Percentiles rank a stretch among this genome's conserved stretches.
These are phyloP conservation scores for Aspergillus cavernicola DNA, from an alignment of 495 filamentous ascomycete species.

Conservation along the genomic window DNA sequence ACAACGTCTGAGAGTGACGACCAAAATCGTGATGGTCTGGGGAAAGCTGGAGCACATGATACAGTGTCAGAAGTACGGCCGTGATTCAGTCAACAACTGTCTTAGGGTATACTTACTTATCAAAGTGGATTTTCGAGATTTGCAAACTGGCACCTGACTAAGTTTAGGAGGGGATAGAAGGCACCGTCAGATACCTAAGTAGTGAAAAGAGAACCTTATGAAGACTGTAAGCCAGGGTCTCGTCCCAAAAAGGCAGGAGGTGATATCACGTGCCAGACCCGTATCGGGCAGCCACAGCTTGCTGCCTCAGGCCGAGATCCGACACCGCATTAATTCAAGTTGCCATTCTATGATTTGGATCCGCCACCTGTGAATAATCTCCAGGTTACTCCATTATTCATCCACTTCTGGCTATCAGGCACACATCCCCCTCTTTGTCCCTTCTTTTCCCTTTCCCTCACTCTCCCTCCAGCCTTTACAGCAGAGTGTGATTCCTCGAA, in stretches of 20 bases:
- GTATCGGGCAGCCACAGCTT: slow-evolving; percentile 13
- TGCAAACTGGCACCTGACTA: slow-evolving; percentile 25
- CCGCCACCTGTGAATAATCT: slow-evolving; percentile 18
- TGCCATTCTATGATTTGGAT: no score
- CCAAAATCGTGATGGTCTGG: background rate
- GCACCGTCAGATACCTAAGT: no score
- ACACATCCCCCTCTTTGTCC: slow-evolving; percentile 7
- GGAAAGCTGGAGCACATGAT: background rate
- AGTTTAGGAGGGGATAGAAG: background rate
- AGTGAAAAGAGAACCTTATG: no score
- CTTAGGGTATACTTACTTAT: no score
- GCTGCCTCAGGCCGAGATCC: slow-evolving; percentile 18
- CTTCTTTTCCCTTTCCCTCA: background rate
- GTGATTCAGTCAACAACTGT: no score
- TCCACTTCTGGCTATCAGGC: slow-evolving; percentile 11
- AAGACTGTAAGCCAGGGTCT: no score
- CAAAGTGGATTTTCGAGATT: slow-evolving; percentile 2
- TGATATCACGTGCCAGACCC: slow-evolving; percentile 10
- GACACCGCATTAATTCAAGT: slow-evolving; percentile 17
- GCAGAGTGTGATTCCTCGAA: slow-evolving; percentile 13
- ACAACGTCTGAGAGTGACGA: background rate
- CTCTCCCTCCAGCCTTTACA: slow-evolving; percentile 2
- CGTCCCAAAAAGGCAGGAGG: background rate
- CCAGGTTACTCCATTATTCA: slow-evolving; percentile 13
- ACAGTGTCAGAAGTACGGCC: background rate